A percentile compares a stretch with the other conserved stretches of the same genome.
Evolutionary conservation across 352 stramenopile genomes (phyloP).

Genomic region (Globisporangium viniferum): DNA sequence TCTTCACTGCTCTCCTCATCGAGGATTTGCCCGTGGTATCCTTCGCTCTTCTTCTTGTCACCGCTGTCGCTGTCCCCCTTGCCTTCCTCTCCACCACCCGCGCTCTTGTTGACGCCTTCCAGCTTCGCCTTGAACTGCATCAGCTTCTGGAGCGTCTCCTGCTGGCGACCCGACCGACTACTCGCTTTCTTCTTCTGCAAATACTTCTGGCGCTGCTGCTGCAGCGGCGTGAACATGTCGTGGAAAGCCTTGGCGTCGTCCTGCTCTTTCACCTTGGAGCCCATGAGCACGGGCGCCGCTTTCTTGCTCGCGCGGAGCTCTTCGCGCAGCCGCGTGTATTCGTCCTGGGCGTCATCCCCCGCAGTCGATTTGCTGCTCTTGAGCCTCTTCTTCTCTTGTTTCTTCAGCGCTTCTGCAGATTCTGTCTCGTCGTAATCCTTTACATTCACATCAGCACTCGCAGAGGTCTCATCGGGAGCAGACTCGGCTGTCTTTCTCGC

Average conservation of each 20-base stretch:
- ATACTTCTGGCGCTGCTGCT: conserved; percentile 75
- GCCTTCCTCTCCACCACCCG: conserved; percentile 8
- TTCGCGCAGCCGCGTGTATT: conserved; percentile 67
- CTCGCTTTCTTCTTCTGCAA: conserved; percentile 57
- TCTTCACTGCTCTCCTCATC: conserved; percentile 35
- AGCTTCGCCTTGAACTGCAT: conserved; percentile 61
- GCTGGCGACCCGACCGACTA: conserved; percentile 48
- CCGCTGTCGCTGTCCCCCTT: conserved; percentile 6
- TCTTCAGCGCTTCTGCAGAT: not conserved
- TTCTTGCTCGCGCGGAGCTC: conserved; percentile 67
- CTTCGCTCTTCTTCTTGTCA: conserved; percentile 19
- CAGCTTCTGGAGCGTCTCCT: conserved; percentile 69
- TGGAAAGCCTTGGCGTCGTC: conserved; percentile 52
- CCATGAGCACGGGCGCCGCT: conserved; percentile 49
- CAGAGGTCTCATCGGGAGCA: not conserved
- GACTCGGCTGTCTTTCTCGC: not conserved
- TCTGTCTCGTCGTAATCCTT: not conserved
- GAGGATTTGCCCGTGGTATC: conserved; percentile 70
- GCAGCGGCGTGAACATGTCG: conserved; percentile 74
- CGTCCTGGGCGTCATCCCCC: conserved; percentile 32
- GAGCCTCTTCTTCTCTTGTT: conserved; percentile 12
- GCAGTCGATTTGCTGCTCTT: conserved; percentile 12
- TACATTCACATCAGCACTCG: not conserved
- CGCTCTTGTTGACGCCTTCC: conserved; percentile 34
- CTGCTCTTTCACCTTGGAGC: conserved; percentile 53